Conservation (phyloP, 2,329 filamentous ascomycete genomes). For the Paecilomyces variotii region DNA sequence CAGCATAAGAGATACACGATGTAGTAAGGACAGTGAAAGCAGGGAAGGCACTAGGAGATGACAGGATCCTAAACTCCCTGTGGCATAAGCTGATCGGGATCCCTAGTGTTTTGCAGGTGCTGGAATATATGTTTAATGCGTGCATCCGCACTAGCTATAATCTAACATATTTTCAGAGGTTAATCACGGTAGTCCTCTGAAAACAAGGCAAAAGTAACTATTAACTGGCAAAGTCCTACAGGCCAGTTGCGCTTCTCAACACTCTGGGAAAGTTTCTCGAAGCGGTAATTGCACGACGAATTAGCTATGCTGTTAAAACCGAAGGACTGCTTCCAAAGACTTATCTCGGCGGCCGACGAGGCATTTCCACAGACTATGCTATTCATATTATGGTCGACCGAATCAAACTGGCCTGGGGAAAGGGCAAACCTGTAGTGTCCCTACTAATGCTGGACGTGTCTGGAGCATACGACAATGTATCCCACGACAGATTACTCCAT, state of each 20-base stretch:
- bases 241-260: constrained; percentile 8
- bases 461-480: constrained; percentile 8
- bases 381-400: constrained; percentile 7
- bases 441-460: constrained; percentile 8
- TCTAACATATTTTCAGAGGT: constrained; percentile 4
- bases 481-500: neutral
- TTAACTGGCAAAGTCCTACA: constrained; percentile 6
- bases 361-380: constrained; percentile 8
- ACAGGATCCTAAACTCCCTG: no score
- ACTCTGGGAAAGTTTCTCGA: constrained; percentile 8
- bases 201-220: constrained; percentile 5
- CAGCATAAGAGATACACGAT: no score
- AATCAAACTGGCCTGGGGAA: constrained; percentile 2
- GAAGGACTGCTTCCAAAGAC: constrained; percentile 2
- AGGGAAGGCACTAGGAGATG: no score
- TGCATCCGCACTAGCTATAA: constrained; percentile 1
- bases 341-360: constrained; percentile 8
- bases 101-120: no score
- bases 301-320: constrained; percentile 5
- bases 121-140: constrained; percentile 1
- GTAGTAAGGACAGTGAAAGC: no score
- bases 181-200: constrained; percentile 2
- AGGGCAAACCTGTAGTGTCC: neutral
- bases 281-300: constrained; percentile 1
- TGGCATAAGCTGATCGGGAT: no score